Base-by-base conservation (phyloP, 768 basidiomycete genomes). In the Kwoniella heveanensis region DNA sequence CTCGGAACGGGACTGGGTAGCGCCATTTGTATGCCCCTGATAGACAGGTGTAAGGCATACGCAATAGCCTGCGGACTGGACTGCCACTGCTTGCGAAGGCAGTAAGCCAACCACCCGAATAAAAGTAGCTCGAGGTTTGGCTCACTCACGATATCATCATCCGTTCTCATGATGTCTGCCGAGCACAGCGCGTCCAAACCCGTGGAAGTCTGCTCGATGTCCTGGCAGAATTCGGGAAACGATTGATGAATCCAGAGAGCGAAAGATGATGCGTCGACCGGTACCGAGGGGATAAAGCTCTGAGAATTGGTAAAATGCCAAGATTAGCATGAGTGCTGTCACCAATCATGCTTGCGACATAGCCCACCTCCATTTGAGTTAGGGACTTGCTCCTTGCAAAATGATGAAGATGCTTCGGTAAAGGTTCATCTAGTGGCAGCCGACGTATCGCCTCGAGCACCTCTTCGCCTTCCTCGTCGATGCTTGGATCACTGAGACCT, bases 161-260 rank as follows among this genome's bases (percentile, higher is more conserved):
- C 80, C 13, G 78, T 74, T 49, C 72, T 60, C 74, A 80, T 71
- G n/a, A 74, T 47, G 54, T 81, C 80, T 1, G 78, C 77, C 12
- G 57, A 37, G 48, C 77, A 77, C 0, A 80, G 62, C 5, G 74
- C 65, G 15, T 81, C 79, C 7, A 66, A 22, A 1, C 68, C 69
- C 0, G 57, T 55, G 5, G 67, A 60, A 3, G 71, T 68, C 57
- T 97, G 84, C 7, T 92, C 90, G 3, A 92, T 78, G 37, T 88
- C 86, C 46, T 84, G 82, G 73, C 90, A 93, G 73, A 91, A 98
- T 60, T 88, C 88, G 0, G 88, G 85, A 69, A 94, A 92, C 74
- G 96, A 98, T 78, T 98, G 93, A 69, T 99, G 96, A 9, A 94
- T 83, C 76, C 97, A 99, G 7, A 95, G 80, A 2, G 88, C 88